Base-by-base conservation (phyloP, 2,329 filamentous ascomycete species). In the Colletotrichum paranaense region DNA sequence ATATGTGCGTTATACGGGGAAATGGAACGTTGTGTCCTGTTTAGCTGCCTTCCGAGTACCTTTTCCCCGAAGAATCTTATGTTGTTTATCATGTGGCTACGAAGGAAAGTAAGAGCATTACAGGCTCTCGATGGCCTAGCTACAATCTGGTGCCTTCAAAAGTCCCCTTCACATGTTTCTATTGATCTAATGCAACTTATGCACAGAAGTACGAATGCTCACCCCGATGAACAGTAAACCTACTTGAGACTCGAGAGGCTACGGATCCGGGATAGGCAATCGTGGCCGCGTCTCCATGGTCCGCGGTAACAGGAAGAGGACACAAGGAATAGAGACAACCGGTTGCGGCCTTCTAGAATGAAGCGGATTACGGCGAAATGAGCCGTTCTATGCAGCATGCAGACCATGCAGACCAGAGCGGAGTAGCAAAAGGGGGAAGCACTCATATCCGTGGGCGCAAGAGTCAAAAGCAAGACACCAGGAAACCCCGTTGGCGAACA, bases 21-120 rank as follows among this genome's bases (percentile, higher is more conserved):
- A 46, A 72, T 60, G 69, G 66, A 59, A 69, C 66, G 66, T 67
- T 64, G 52, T 30, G 52, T 28, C 19, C n/a, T 49, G 7, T n/a
- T 49, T 49, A n/a, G 42, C 19, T 42, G 16, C 38, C 38, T 7
- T 42, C 16, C 16, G 38, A 8, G 38, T 42, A 42, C 38, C 38
- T 8, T 19, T 2, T 19, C 16, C 7, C 6, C 16, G 38, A 42
- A 42, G 38, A 7, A 16, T 42, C 7, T 7, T 5, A 16, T 16
- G 38, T 42, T 42, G 6, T 42, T 19, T 12, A 5, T 7, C 5
- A 14, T 7, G 38, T 42, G 14, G 38, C 16, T 42, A 42, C 16
- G 16, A 8, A 19, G 6, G 8, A 42, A 2, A 16, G 5, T 16
- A 42, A 16, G 38, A 2, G n/a, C 19, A 49, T 4, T 8, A 3